Percentiles rank a stretch among this genome's conserved stretches.
These are phyloP conservation scores for Gymnopus androsaceus DNA, from an alignment of 1,284 basidiomycete species.

Conservation along the genomic window DNA sequence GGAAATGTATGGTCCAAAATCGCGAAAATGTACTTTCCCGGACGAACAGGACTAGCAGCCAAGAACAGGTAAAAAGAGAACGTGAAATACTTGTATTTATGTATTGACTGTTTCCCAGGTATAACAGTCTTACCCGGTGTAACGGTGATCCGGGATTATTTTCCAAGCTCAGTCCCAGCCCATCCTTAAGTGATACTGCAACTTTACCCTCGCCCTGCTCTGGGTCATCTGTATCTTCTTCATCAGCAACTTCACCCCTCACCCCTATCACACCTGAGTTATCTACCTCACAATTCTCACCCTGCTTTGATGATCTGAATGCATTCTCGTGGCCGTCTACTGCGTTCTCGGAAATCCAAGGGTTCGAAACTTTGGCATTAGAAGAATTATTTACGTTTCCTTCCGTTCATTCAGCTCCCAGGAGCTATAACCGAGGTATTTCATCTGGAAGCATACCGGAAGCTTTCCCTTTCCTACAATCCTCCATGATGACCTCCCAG, in stretches of 20 bases:
- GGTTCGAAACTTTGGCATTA: neutral
- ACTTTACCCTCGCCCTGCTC: neutral
- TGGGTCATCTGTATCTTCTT: slow-evolving; percentile 3
- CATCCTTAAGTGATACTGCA: neutral
- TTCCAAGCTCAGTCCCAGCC: neutral
- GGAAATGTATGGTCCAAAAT: slow-evolving; percentile 62
- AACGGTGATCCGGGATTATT: slow-evolving; percentile 1
- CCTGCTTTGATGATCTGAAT: neutral
- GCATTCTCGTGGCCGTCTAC: neutral
- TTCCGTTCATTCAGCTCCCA: neutral
- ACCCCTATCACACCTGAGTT: neutral
- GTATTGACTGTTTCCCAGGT: neutral
- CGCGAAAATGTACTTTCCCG: slow-evolving; percentile 57
- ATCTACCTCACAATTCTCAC: neutral
- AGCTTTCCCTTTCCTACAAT: neutral
- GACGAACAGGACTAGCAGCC: slow-evolving; percentile 55
- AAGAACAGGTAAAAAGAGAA: slow-evolving; percentile 51
- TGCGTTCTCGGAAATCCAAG: neutral
- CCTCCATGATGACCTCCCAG: neutral
- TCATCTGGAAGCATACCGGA: neutral
- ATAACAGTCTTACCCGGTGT: slow-evolving; percentile 17
- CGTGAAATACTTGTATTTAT: neutral
- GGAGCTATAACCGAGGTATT: neutral
- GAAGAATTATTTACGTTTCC: slow-evolving; percentile 2
- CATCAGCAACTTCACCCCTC: slow-evolving; percentile 13